Evolutionary conservation across 768 basidiomycete species (phyloP).

Genomic region (Boletus subcaerulescens): DNA sequence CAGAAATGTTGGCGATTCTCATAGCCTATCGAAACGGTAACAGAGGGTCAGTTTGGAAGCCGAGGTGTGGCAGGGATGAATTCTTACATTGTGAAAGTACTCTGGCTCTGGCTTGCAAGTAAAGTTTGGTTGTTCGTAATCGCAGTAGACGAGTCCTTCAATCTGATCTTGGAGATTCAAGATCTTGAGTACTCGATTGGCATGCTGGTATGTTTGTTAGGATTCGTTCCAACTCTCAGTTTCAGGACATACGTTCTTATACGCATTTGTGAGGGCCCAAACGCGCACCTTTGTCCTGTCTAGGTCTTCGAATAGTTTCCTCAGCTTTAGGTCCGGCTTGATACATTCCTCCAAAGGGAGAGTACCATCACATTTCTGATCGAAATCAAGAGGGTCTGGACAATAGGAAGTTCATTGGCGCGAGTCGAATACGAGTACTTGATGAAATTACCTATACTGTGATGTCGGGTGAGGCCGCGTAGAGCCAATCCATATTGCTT

Average conservation of each 20-base stretch:
- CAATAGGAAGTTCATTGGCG: background rate
- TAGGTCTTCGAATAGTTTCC: constrained; percentile 72
- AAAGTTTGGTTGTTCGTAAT: constrained; percentile 66
- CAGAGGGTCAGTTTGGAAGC: background rate
- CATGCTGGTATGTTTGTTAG: constrained; percentile 53
- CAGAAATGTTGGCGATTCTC: constrained; percentile 52
- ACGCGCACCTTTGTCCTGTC: constrained; percentile 74
- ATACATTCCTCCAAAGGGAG: constrained; percentile 82
- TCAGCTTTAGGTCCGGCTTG: constrained; percentile 55
- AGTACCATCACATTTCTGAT: constrained; percentile 78
- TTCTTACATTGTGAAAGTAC: constrained; percentile 59
- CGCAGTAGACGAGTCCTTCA: constrained; percentile 74
- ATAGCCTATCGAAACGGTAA: constrained; percentile 50
- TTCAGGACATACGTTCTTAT: constrained; percentile 52
- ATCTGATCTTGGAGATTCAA: constrained; percentile 69
- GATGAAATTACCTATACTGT: constrained; percentile 57
- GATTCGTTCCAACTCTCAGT: background rate
- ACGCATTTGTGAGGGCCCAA: constrained; percentile 88
- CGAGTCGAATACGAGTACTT: background rate
- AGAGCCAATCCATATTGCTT: constrained; percentile 80
- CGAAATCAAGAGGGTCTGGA: constrained; percentile 80
- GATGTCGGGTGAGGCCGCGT: constrained; percentile 72
- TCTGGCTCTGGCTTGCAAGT: constrained; percentile 78
- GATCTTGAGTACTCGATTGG: constrained; percentile 72
- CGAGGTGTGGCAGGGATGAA: background rate